Evolutionary conservation across 257 asterid species (phyloP).

Genomic region (Scutellaria baicalensis): DNA sequence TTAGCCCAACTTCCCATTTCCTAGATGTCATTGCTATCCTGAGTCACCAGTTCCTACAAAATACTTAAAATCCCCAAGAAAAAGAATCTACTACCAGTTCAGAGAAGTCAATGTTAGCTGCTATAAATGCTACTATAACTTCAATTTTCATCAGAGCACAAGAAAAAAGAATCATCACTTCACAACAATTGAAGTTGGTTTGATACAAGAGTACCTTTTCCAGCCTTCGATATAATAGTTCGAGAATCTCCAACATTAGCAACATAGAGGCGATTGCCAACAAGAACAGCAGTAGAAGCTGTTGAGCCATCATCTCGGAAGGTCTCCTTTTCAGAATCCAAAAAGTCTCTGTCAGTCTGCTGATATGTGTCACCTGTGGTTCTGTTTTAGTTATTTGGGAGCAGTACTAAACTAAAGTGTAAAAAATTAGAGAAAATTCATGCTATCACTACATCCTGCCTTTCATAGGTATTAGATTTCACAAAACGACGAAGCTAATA

Average conservation of each 20-base stretch:
- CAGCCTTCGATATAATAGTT: slow-evolving; percentile 83
- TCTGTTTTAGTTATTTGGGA: slow-evolving; percentile 9
- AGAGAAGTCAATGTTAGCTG: background rate
- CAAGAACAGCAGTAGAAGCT: slow-evolving; percentile 74
- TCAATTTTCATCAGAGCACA: background rate
- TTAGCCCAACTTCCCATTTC: background rate
- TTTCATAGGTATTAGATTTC: background rate
- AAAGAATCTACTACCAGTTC: background rate
- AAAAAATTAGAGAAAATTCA: background rate
- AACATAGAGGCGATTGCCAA: slow-evolving; percentile 89
- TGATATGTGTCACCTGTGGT: slow-evolving; percentile 80
- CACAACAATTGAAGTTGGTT: background rate
- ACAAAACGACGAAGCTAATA: slow-evolving; percentile 1
- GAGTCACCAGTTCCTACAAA: background rate
- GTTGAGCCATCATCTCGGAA: slow-evolving; percentile 98
- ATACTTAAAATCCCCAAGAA: background rate
- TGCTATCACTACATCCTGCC: background rate
- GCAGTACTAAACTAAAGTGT: background rate
- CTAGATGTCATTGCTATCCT: background rate
- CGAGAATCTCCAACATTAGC: slow-evolving; percentile 99
- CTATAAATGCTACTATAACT: slow-evolving; percentile 1
- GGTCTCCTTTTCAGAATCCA: slow-evolving; percentile 90
- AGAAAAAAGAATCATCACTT: background rate
- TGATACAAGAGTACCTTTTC: slow-evolving; percentile 55
- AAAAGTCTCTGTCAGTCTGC: slow-evolving; percentile 72